Conservation (phyloP, 2,329 filamentous ascomycete genomes). For the Nemania diffusa region DNA sequence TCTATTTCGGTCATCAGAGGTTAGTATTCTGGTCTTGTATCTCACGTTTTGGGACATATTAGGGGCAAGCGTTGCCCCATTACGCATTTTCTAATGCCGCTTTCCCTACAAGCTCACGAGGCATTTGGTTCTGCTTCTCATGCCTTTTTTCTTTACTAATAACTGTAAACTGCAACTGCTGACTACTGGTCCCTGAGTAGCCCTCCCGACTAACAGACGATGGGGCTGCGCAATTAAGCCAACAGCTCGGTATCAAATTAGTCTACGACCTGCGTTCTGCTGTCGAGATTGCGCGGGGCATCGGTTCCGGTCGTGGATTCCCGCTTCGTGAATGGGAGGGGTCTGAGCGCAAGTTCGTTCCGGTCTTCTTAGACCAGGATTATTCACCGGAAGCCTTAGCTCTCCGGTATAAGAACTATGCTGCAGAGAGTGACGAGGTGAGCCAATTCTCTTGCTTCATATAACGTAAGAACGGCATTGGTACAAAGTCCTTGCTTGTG, state of each 20-base stretch:
- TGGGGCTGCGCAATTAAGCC: slow-evolving; percentile 61
- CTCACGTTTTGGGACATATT: background rate
- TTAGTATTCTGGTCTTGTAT: slow-evolving; percentile 13
- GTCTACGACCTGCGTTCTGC: slow-evolving; percentile 49
- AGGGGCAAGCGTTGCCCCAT: background rate
- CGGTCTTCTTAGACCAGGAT: slow-evolving; percentile 69
- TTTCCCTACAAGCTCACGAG: background rate
- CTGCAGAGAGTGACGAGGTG: slow-evolving; percentile 45
- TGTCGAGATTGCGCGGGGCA: slow-evolving; percentile 64
- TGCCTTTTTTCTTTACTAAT: background rate
- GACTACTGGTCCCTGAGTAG: slow-evolving; percentile 17
- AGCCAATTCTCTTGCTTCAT: slow-evolving; percentile 19
- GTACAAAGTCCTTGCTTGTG: background rate
- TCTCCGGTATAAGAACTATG: slow-evolving; percentile 66
- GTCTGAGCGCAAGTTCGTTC: slow-evolving; percentile 65
- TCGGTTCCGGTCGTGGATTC: slow-evolving; percentile 44
- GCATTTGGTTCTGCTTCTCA: background rate
- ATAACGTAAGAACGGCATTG: background rate
- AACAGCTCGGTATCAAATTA: slow-evolving; percentile 66
- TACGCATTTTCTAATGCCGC: background rate
- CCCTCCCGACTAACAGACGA: slow-evolving; percentile 66
- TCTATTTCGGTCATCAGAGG: slow-evolving; percentile 75
- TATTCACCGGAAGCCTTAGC: slow-evolving; percentile 68
- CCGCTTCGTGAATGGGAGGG: slow-evolving; percentile 60
- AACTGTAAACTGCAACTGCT: slow-evolving; percentile 1